A percentile compares a stretch with the other conserved stretches of the same genome.
phyloP scores from a whole-genome alignment of 1,284 basidiomycete species.

The Schizophyllum commune region DNA sequence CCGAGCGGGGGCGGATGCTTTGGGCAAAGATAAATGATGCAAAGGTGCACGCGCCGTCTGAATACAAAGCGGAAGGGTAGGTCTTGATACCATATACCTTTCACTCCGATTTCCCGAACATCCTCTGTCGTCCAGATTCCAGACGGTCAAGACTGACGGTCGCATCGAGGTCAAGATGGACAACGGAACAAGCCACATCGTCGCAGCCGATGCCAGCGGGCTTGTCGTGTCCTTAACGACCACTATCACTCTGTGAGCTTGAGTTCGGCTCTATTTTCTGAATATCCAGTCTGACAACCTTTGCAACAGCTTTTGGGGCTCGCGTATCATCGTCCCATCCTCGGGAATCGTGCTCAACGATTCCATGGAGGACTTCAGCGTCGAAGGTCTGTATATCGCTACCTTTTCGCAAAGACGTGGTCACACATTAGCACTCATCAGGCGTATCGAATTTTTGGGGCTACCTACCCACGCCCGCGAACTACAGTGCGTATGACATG shows the following conservation, averaged over 20 bases:
- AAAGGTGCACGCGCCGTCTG: background rate
- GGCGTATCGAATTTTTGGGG: background rate
- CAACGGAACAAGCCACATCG: constrained; percentile 21
- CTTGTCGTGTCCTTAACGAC: constrained; percentile 20
- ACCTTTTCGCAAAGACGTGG: background rate
- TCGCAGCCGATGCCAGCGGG: constrained; percentile 17
- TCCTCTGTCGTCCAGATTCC: background rate
- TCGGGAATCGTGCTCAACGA: constrained; percentile 12
- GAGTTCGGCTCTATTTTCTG: too few relatives aligned
- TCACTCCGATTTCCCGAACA: background rate
- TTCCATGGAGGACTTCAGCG: background rate
- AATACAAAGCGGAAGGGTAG: background rate
- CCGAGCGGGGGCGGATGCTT: background rate
- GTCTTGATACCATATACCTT: background rate
- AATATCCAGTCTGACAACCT: too few relatives aligned
- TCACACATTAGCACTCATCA: background rate
- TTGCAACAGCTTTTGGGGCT: constrained; percentile 16
- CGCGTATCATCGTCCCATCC: background rate
- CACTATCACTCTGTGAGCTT: constrained; percentile 7
- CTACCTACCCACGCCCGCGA: background rate
- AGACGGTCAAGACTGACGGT: constrained; percentile 10
- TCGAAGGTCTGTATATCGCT: background rate
- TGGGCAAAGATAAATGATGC: background rate
- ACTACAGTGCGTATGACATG: background rate
- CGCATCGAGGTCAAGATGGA: constrained; percentile 22